phyloP scores from a whole-genome alignment of 768 basidiomycete genomes.

The Macrolepiota albuminosa region DNA sequence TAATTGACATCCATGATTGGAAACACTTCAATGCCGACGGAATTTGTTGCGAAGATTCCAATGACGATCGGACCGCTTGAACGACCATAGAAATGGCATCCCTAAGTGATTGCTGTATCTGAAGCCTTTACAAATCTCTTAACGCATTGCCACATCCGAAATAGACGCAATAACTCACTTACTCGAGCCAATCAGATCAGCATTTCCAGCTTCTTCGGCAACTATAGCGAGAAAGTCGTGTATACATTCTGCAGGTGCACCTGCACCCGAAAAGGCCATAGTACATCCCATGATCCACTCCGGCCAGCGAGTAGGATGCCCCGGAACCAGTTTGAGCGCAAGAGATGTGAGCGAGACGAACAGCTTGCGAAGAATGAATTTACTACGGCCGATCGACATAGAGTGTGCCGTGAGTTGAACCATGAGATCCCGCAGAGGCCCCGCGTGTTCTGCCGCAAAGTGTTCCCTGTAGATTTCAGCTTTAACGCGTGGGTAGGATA shows the following conservation, averaged over 20 bases:
- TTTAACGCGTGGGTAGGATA: neutral
- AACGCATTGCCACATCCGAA: neutral
- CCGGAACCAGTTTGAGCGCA: slow-evolving; percentile 65
- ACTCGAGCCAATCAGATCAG: slow-evolving; percentile 68
- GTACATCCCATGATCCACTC: slow-evolving; percentile 72
- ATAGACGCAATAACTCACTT: slow-evolving; percentile 47
- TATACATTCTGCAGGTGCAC: slow-evolving; percentile 53
- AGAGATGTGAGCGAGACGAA: slow-evolving; percentile 81
- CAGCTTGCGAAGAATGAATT: slow-evolving; percentile 78
- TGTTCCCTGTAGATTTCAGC: slow-evolving; percentile 48
- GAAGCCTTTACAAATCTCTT: slow-evolving; percentile 35
- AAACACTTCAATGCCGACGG: slow-evolving; percentile 74
- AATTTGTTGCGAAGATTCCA: slow-evolving; percentile 46
- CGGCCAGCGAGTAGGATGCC: slow-evolving; percentile 59
- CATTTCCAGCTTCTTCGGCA: slow-evolving; percentile 74
- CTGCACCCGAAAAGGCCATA: slow-evolving; percentile 53
- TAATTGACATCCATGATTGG: slow-evolving; percentile 73
- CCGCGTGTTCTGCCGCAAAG: slow-evolving; percentile 56
- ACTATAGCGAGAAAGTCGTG: slow-evolving; percentile 80
- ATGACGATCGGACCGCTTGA: slow-evolving; percentile 57
- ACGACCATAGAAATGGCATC: slow-evolving; percentile 70
- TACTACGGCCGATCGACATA: slow-evolving; percentile 51
- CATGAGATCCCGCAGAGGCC: slow-evolving; percentile 58
- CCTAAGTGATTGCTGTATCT: slow-evolving; percentile 60
- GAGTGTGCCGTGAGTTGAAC: slow-evolving; percentile 68